Percentiles rank a stretch among this genome's conserved stretches.
Evolutionary conservation across 345 rosid genomes (phyloP).

Genomic region (Sapria himalayana): DNA sequence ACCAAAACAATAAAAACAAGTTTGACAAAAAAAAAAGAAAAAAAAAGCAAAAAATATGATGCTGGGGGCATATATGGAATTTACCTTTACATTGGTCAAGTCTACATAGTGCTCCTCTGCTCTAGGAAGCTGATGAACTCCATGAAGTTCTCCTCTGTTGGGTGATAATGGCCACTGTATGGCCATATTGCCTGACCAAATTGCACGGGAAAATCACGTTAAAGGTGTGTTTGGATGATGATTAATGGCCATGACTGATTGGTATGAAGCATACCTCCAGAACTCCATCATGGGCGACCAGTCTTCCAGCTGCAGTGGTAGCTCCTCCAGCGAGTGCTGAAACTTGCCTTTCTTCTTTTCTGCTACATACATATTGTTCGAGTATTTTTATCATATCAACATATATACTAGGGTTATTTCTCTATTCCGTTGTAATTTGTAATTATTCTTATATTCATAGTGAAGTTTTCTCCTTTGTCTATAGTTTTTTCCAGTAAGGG

Average conservation of each 20-base stretch:
- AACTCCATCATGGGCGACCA: slow-evolving; percentile 29
- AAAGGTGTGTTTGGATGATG: background rate
- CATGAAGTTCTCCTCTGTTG: slow-evolving; percentile 76
- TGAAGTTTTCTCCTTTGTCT: too few species aligned
- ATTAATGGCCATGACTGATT: background rate
- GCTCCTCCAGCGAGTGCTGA: slow-evolving; percentile 64
- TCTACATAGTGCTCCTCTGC: slow-evolving; percentile 45
- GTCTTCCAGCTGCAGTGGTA: slow-evolving; percentile 49
- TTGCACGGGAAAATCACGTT: background rate
- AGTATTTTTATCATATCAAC: too few species aligned
- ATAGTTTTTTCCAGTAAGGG: too few species aligned
- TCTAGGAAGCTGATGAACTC: slow-evolving; percentile 54
- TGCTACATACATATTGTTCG: slow-evolving; percentile 32
- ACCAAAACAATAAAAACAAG: slow-evolving; percentile 5
- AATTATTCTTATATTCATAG: too few species aligned
- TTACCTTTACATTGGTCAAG: slow-evolving; percentile 70
- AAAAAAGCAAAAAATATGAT: slow-evolving; percentile 1
- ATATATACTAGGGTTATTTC: too few species aligned
- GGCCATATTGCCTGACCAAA: slow-evolving; percentile 72
- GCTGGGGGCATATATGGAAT: background rate
- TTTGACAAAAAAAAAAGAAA: background rate
- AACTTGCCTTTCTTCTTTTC: slow-evolving; percentile 43
- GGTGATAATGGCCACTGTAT: slow-evolving; percentile 89
- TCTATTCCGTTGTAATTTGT: too few species aligned
- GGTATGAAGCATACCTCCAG: slow-evolving; percentile 20